Percentiles rank a stretch among this genome's conserved stretches.
These are phyloP conservation scores for Tricholoma saponaceum DNA, from an alignment of 768 basidiomycete species.

Conservation along the genomic window DNA sequence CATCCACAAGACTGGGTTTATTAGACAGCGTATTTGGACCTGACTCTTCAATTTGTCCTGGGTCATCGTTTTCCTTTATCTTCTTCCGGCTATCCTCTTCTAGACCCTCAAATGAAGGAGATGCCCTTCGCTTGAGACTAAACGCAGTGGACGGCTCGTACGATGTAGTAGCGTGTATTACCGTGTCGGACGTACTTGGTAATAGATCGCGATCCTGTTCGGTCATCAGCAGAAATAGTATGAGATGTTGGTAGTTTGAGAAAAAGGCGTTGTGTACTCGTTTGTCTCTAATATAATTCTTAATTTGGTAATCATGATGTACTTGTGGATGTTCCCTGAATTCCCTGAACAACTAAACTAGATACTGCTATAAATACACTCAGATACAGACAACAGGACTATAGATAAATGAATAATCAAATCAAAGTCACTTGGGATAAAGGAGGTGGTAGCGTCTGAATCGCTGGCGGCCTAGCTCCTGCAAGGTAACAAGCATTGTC, in stretches of 20 bases:
- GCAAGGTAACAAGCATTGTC: slow-evolving; percentile 41
- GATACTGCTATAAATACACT: background rate
- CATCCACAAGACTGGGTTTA: slow-evolving; percentile 43
- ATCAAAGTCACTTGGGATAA: slow-evolving; percentile 21
- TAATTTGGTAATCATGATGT: slow-evolving; percentile 15
- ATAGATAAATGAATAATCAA: slow-evolving; percentile 16
- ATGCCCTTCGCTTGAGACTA: slow-evolving; percentile 57
- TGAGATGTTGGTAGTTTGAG: slow-evolving; percentile 14
- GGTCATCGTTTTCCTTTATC: slow-evolving; percentile 40
- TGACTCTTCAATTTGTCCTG: slow-evolving; percentile 2
- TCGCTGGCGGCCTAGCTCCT: slow-evolving; percentile 40
- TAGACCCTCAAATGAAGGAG: slow-evolving; percentile 50
- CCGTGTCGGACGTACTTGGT: slow-evolving; percentile 14
- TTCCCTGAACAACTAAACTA: background rate
- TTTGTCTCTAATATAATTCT: slow-evolving; percentile 20
- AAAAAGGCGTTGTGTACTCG: slow-evolving; percentile 10
- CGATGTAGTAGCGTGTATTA: slow-evolving; percentile 11
- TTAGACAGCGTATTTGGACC: slow-evolving; percentile 8
- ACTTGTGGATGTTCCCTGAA: slow-evolving; percentile 4
- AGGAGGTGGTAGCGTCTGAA: slow-evolving; percentile 28
- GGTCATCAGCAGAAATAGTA: slow-evolving; percentile 10
- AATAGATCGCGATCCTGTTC: slow-evolving; percentile 7
- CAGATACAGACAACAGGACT: slow-evolving; percentile 7
- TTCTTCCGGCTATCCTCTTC: slow-evolving; percentile 55
- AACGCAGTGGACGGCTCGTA: slow-evolving; percentile 9